Evolutionary conservation across 23 red algal species (phyloP).

Genomic region (Pyropia yezoensis): DNA sequence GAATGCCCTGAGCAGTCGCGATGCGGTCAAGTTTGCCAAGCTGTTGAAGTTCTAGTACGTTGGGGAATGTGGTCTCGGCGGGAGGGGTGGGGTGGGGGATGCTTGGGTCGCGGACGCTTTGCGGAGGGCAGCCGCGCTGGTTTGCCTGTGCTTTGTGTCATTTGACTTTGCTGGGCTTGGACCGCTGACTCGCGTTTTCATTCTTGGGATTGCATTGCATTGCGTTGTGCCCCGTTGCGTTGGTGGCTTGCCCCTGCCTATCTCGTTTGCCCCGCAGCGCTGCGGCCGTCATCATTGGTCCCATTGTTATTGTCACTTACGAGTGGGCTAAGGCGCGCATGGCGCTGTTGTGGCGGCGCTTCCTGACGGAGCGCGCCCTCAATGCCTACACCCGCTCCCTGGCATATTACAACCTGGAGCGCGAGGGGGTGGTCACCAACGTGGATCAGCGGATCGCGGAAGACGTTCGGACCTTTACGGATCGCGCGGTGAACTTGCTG

Average conservation of each 20-base stretch:
- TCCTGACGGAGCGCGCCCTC: constrained; percentile 59
- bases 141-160: too few relatives aligned
- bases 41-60: constrained; percentile 59
- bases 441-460: constrained; percentile 86
- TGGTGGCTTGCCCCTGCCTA: too few relatives aligned
- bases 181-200: too few relatives aligned
- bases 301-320: constrained; percentile 59
- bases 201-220: too few relatives aligned
- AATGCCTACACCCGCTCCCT: constrained; percentile 37
- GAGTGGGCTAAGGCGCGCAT: constrained; percentile 67
- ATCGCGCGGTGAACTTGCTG: constrained; percentile 60
- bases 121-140: too few relatives aligned
- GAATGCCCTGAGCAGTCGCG: constrained; percentile 64
- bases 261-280: too few relatives aligned
- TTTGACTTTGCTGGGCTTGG: too few relatives aligned
- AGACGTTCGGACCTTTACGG: constrained; percentile 82
- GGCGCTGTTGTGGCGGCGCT: constrained; percentile 69
- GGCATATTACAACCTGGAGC: constrained; percentile 65
- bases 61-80: too few relatives aligned
- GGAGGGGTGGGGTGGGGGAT: too few relatives aligned
- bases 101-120: too few relatives aligned
- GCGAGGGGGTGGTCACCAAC: constrained; percentile 53
- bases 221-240: too few relatives aligned
- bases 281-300: constrained; percentile 58
- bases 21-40: constrained; percentile 57